Base-by-base conservation (phyloP, 345 rosid genomes). In the Citrus medica region DNA sequence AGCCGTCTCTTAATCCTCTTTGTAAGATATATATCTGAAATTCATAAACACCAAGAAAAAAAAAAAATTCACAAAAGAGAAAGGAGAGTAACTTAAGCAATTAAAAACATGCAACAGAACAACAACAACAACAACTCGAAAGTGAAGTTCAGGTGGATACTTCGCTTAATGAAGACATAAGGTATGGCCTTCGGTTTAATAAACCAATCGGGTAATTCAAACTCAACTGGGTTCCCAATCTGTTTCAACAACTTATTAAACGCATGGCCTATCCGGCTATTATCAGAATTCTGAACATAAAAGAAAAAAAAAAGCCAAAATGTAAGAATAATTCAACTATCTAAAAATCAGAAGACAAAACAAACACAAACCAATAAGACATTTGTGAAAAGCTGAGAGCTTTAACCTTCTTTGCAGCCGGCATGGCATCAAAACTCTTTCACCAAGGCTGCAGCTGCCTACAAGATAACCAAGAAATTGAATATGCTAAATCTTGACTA, bases 151-250 rank as follows among this genome's bases (percentile, higher is more conserved):
- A 53, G 76, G 82, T 51, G 93, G 92, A 94, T 97, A 97, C 99
- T 97, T 87, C 98, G 98, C 81, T 84, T 90, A 71, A 94, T 94
- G 78, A 83, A 82, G 77, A 87, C 85, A 79, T 92, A 97, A 42
- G 94, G 88, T 7, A 83, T 78, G 48, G 88, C 87, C 86, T 92
- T 97, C 81, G 67, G 84, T 80, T 97, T 97, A 74, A 84, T 85
- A 79, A 89, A 86, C 89, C 89, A 90, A 66, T 92, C 94, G 1
- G 99, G 99, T 64, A 94, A 91, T 71, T 94, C 93, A 69, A 97
- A 97, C 22, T 93, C 98, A 70, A 86, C 90, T 0, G 85, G 82
- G 33, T 82, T 83, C 60, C 97, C 98, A 78, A 94, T 84, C 79
- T 90, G 87, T 37, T 88, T 83, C 86, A 88, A 35, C 87, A 97